Percentiles rank a stretch among this genome's conserved stretches.
These are phyloP conservation scores for Sporothrix brasiliensis DNA, from an alignment of 2,329 filamentous ascomycete genomes.

Conservation along the genomic window DNA sequence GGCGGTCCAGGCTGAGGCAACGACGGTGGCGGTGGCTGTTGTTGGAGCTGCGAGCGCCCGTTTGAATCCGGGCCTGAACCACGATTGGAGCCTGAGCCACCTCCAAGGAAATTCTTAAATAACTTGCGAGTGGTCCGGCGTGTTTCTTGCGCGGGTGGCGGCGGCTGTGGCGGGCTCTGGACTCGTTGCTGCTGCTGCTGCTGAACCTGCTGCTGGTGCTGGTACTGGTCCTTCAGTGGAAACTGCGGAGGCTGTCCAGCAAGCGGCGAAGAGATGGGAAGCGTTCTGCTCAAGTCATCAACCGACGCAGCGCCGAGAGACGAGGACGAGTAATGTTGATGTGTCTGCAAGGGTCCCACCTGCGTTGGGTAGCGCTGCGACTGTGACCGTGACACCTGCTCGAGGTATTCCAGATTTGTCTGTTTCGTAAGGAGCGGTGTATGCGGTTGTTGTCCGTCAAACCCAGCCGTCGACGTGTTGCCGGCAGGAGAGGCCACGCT, in stretches of 20 bases:
- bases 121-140: conserved; percentile 58
- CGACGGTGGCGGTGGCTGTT: conserved; percentile 31
- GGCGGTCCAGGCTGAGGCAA: conserved; percentile 32
- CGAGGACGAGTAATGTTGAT: conserved; percentile 44
- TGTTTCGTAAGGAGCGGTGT: conserved; percentile 36
- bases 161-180: conserved; percentile 32
- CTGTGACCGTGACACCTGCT: conserved; percentile 56
- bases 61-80: conserved; percentile 38
- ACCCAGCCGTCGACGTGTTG: conserved; percentile 16
- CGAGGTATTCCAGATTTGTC: conserved; percentile 49
- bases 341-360: conserved; percentile 40
- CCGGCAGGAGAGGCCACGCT: conserved; percentile 11
- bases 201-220: conserved; percentile 38
- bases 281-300: conserved; percentile 47
- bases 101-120: conserved; percentile 58
- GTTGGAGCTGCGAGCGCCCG: conserved; percentile 36
- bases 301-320: conserved; percentile 44
- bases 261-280: conserved; percentile 40
- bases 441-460: conserved; percentile 39
- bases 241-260: conserved; percentile 36
- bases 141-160: conserved; percentile 44
- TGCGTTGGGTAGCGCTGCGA: conserved; percentile 52
- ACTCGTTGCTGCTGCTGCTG: conserved; percentile 39
- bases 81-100: conserved; percentile 44
- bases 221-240: conserved; percentile 34